Base-by-base conservation (phyloP, 1,284 basidiomycete genomes). In the Heterobasidion irregulare region DNA sequence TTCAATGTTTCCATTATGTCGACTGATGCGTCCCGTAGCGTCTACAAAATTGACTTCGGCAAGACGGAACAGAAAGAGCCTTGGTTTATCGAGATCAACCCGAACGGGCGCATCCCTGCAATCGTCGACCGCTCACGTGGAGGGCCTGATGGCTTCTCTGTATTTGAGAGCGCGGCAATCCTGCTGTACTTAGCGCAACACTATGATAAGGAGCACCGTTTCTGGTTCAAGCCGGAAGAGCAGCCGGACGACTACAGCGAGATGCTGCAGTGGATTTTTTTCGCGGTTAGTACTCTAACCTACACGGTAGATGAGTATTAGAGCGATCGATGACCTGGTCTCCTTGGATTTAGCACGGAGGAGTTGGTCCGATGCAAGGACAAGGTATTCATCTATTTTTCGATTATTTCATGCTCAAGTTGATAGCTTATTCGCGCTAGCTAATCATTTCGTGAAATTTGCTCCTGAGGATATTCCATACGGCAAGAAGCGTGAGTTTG, bases 241-340 rank as follows among this genome's bases (percentile, higher is more conserved):
- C 65, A 72, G 35, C 62, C 72, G 15, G 62, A 71, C 55, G 64
- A 70, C 13, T 57, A 77, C 62, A 83, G 80, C 64, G 78, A 84
- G 66, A 75, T 82, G 66, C 64, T 88, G n/a, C 86, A 88, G 63
- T 93, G 89, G 90, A 84, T 92, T 50, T 89, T 91, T 71, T 92
- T 88, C 61, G 76, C 78, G 41, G 81, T 82, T 61, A 59, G 79
- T 65, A 8, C 34, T 18, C 19, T 48, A n/a, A 47, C 61, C 18
- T 15, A 8, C 8, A 26, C 26, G 26, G 26, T 26, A 26, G 6
- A 26, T 26, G 26, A 26, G 26, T 26, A 26, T 26, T 5, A 26
- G 26, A 26, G 26, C 6, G 26, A 26, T 26, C 26, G 6, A 5
- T 26, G 26, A 26, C 26, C 26, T 26, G 26, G 26, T 26, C 6